phyloP scores from a whole-genome alignment of 225 moss, liverwort and hornwort species.

The Marchantia polymorpha region DNA sequence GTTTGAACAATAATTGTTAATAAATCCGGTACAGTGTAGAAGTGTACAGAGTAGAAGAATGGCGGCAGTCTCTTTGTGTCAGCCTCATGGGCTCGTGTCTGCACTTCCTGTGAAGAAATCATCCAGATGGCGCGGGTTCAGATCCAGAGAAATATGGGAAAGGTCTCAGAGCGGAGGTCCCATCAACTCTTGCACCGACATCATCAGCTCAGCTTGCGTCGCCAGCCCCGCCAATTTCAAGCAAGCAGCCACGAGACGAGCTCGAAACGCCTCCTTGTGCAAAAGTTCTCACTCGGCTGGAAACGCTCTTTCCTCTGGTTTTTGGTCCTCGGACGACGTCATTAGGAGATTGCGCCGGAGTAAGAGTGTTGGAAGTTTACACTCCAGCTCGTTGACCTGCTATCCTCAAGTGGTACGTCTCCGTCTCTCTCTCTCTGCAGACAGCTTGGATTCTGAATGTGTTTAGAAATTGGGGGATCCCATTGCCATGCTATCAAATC shows the following conservation, averaged over 20 bases:
- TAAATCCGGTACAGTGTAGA: not conserved
- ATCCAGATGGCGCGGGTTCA: constrained; percentile 15
- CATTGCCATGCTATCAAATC: too few species aligned
- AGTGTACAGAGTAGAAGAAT: not conserved
- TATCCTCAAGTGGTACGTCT: constrained; percentile 31
- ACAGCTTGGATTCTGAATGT: too few species aligned
- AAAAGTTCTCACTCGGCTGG: not conserved
- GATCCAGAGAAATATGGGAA: constrained; percentile 29
- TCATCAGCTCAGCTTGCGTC: constrained; percentile 12
- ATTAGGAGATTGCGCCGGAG: not conserved
- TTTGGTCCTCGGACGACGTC: constrained; percentile 18
- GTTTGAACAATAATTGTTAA: not conserved
- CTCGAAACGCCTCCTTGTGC: constrained; percentile 21
- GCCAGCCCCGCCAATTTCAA: constrained; percentile 21
- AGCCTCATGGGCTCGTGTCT: constrained; percentile 9
- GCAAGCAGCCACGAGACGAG: constrained; percentile 16
- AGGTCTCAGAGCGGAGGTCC: constrained; percentile 22
- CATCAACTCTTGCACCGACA: constrained; percentile 8
- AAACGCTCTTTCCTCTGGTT: constrained; percentile 19
- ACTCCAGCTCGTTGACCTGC: not conserved
- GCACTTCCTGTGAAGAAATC: constrained; percentile 7
- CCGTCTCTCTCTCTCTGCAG: not conserved
- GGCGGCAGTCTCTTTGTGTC: not conserved
- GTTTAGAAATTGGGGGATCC: too few species aligned
- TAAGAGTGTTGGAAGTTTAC: not conserved